phyloP scores from a whole-genome alignment of 1,284 basidiomycete genomes.

The Leccinum laetum region DNA sequence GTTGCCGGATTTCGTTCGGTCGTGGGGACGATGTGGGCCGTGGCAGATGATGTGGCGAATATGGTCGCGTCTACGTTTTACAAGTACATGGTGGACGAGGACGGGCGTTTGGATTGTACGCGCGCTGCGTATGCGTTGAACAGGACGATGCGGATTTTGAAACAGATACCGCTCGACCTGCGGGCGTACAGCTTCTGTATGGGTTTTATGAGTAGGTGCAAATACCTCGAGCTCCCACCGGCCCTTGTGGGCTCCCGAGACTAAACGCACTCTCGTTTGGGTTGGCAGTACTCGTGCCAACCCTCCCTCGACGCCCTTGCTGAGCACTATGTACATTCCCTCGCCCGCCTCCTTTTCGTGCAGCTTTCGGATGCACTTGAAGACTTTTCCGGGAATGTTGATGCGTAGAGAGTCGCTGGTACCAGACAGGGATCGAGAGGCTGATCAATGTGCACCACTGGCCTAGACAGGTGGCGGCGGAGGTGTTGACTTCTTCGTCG shows the following conservation, averaged over 20 bases:
- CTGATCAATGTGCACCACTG: slow-evolving; percentile 89
- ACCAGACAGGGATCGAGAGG: slow-evolving; percentile 71
- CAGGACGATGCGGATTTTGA: neutral
- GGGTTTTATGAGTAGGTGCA: slow-evolving; percentile 29
- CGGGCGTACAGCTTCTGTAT: too few relatives aligned
- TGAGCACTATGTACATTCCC: slow-evolving; percentile 64
- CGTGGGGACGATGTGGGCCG: too few relatives aligned
- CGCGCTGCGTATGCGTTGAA: neutral
- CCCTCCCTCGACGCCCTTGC: slow-evolving; percentile 45
- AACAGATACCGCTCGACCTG: neutral
- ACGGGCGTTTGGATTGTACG: neutral
- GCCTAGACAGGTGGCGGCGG: slow-evolving; percentile 83
- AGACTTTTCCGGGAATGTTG: slow-evolving; percentile 70
- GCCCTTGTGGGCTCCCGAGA: slow-evolving; percentile 28
- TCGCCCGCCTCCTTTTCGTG: slow-evolving; percentile 20
- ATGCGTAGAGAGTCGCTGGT: slow-evolving; percentile 69
- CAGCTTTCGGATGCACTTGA: slow-evolving; percentile 53
- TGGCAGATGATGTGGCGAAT: neutral
- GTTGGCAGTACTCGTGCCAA: slow-evolving; percentile 40
- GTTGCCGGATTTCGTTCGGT: too few relatives aligned
- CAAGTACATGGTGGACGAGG: neutral
- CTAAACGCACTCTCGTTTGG: slow-evolving; percentile 44
- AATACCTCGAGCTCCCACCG: slow-evolving; percentile 50
- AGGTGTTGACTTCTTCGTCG: slow-evolving; percentile 93
- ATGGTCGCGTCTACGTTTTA: neutral